phyloP scores from a whole-genome alignment of 2,329 filamentous ascomycete species.

The Penicillium sp. region DNA sequence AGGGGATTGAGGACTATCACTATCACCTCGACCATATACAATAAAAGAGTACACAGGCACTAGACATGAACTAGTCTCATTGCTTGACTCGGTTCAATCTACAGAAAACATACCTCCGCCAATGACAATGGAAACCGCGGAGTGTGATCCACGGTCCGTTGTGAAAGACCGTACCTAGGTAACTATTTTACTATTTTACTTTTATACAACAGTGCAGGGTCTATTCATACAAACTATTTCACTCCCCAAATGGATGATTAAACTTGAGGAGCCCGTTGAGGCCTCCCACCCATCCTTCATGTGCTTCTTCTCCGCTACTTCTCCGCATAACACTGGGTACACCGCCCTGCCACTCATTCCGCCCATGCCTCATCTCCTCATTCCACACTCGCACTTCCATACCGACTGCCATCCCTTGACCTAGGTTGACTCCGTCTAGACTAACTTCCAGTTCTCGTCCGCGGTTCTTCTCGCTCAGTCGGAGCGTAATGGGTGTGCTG shows the following conservation, averaged over 20 bases:
- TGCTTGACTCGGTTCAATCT: conserved; percentile 12
- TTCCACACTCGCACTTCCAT: conserved; percentile 86
- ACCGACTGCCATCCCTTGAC: conserved; percentile 63
- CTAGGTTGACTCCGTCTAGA: conserved; percentile 66
- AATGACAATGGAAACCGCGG: conserved; percentile 11
- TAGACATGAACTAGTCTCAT: neutral
- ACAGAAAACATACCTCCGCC: conserved; percentile 21
- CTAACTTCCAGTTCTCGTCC: conserved; percentile 72
- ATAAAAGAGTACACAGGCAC: neutral
- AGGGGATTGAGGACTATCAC: neutral
- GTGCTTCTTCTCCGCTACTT: conserved; percentile 49
- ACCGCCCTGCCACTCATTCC: conserved; percentile 63
- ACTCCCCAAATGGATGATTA: conserved; percentile 89
- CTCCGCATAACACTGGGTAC: conserved; percentile 85
- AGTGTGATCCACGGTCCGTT: conserved; percentile 3
- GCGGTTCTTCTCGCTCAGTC: conserved; percentile 73
- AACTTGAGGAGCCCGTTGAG: conserved; percentile 92
- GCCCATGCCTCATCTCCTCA: conserved; percentile 61
- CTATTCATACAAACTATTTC: conserved; percentile 15
- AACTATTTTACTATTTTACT: too few relatives aligned
- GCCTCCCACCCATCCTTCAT: conserved; percentile 95
- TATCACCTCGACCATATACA: neutral
- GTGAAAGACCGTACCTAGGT: too few relatives aligned
- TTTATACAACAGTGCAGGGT: too few relatives aligned
- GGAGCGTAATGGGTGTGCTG: conserved; percentile 75